These are phyloP conservation scores for Trichothecium roseum DNA, from an alignment of 2,329 filamentous ascomycete genomes.

Conservation along the genomic window DNA sequence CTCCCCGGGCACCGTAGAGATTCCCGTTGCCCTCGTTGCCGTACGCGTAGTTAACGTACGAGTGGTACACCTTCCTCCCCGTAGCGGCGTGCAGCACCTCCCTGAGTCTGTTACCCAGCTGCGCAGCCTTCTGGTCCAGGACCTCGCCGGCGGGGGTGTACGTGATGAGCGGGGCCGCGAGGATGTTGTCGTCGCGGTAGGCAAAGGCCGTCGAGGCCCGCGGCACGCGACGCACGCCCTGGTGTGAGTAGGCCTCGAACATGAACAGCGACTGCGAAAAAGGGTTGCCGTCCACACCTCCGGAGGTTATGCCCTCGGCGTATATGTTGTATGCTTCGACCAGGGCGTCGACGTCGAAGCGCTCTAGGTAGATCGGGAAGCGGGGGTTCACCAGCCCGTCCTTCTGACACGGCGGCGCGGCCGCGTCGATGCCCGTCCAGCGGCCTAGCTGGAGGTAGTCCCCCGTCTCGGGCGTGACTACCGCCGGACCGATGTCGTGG, in stretches of 20 bases:
- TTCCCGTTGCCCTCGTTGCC: conserved; percentile 29
- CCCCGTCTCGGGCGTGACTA: conserved; percentile 18
- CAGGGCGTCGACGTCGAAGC: conserved; percentile 22
- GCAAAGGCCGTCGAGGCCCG: conserved; percentile 32
- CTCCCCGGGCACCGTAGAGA: conserved; percentile 38
- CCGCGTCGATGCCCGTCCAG: conserved; percentile 29
- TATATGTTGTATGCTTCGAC: conserved; percentile 21
- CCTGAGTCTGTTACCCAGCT: conserved; percentile 26
- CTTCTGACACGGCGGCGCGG: conserved; percentile 29
- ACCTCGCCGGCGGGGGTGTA: conserved; percentile 21
- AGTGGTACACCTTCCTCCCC: conserved; percentile 19
- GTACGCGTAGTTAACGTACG: conserved; percentile 42
- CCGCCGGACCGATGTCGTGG: conserved; percentile 26
- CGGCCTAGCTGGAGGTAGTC: conserved; percentile 32
- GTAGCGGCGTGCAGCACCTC: conserved; percentile 22
- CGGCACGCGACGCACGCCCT: conserved; percentile 30
- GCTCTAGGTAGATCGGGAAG: conserved; percentile 31
- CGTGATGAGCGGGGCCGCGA: conserved; percentile 24
- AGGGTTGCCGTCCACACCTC: conserved; percentile 10
- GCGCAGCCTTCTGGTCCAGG: conserved; percentile 20
- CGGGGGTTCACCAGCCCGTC: conserved; percentile 25
- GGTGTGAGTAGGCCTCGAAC: conserved; percentile 38
- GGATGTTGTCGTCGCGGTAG: conserved; percentile 32
- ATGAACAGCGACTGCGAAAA: conserved; percentile 31
- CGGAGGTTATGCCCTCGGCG: conserved; percentile 13